Evolutionary conservation across 1,284 basidiomycete genomes (phyloP).

Genomic region (Volvariella volvacea): DNA sequence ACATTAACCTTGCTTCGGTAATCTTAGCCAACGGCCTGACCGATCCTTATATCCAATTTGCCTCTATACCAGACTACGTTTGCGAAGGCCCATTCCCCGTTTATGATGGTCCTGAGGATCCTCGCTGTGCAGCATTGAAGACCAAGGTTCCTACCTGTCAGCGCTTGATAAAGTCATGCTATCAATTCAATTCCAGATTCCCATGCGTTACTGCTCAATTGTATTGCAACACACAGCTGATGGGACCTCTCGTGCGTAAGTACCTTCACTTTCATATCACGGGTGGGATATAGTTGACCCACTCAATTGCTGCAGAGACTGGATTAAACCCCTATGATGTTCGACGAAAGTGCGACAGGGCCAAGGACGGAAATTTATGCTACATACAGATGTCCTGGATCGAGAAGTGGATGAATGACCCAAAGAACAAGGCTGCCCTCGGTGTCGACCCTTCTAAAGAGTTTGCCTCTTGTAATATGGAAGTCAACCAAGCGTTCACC

Average conservation of each 20-base stretch:
- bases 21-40: constrained; percentile 82
- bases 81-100: constrained; percentile 75
- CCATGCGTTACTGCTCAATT: constrained; percentile 55
- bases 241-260: constrained; percentile 56
- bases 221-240: constrained; percentile 58
- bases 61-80: constrained; percentile 72
- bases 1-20: constrained; percentile 73
- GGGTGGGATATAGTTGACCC: neutral
- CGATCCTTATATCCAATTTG: constrained; percentile 72
- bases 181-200: constrained; percentile 47
- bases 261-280: constrained; percentile 9
- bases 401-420: constrained; percentile 72
- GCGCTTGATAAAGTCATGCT: constrained; percentile 59
- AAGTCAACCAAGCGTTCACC: constrained; percentile 66
- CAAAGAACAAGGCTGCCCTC: constrained; percentile 65
- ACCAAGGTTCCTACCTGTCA: constrained; percentile 69
- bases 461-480: constrained; percentile 65
- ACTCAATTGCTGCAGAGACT: constrained; percentile 34
- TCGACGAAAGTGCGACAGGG: constrained; percentile 69
- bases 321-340: constrained; percentile 82
- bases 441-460: constrained; percentile 56
- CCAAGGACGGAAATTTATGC: constrained; percentile 65
- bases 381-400: constrained; percentile 78
- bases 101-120: constrained; percentile 62
- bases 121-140: constrained; percentile 57